Evolutionary conservation across 495 filamentous ascomycete species (phyloP).

Genomic region (Penicillium roqueforti): DNA sequence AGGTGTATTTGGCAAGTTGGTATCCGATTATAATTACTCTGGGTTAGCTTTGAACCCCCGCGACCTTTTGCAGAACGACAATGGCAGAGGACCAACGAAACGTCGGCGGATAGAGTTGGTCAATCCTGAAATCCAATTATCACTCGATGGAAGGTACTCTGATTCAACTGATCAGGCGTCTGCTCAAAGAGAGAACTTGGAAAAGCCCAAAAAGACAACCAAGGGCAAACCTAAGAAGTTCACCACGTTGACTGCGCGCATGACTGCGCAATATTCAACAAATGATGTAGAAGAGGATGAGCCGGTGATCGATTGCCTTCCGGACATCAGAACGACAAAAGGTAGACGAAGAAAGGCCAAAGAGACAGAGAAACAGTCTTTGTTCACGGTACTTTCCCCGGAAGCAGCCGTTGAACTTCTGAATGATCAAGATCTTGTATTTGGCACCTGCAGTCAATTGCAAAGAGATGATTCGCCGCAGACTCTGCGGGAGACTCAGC

Average conservation of each 20-base stretch:
- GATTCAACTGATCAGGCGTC: conserved; percentile 10
- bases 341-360: conserved; percentile 25
- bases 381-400: conserved; percentile 64
- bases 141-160: conserved; percentile 6
- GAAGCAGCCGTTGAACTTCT: conserved; percentile 62
- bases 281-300: conserved; percentile 13
- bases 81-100: conserved; percentile 35
- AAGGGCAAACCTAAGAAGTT: conserved; percentile 67
- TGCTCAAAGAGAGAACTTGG: conserved; percentile 10
- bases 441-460: conserved; percentile 90
- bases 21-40: conserved; percentile 36
- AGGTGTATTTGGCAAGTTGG: conserved; percentile 24
- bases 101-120: conserved; percentile 42
- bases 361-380: conserved; percentile 31
- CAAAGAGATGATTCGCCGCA: conserved; percentile 70
- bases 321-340: conserved; percentile 24
- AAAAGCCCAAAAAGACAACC: conserved; percentile 37
- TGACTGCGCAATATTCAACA: conserved; percentile 66
- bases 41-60: conserved; percentile 11
- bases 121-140: conserved; percentile 21
- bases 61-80: conserved; percentile 7
- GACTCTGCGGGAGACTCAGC: conserved; percentile 62
- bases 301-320: conserved; percentile 12
- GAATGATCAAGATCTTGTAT: conserved; percentile 76
- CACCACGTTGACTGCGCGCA: conserved; percentile 79